Evolutionary conservation across 805 yeast genomes (phyloP), one percentile per base, ranked within the genome.

Genomic region (Candida cerambycidarum): DNA sequence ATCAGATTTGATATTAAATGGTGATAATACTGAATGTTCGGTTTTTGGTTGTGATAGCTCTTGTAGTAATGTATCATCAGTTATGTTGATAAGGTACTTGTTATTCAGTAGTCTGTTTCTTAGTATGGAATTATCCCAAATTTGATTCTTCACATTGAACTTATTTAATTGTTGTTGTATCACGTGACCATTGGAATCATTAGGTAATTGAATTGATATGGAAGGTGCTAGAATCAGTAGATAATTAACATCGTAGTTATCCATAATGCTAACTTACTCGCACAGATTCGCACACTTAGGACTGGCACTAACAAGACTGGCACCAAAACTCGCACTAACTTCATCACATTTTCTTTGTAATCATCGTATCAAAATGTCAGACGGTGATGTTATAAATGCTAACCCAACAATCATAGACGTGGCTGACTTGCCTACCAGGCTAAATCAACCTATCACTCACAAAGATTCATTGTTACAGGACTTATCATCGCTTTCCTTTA

Each of bases 391-490:
- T 16, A 83, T 92, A 45, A 92, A 92, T 62, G 96, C 96, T 23
- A 90, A 89, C 59, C 99, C 99, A 16, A 81, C 83, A 24, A 81
- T 92, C 30, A 65, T 89, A 37, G 96, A 89, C 53, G 79, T 77
- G 8, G 78, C 83, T 23, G 77, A 80, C 42, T 76, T 92, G 18
- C 97, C 98, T 1, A 84, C 83, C 0, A 75, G 97, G 51, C 57
- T 63, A 24, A 53, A 47, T 13, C 45, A 43, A 23, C 15, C 23
- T 15, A 15, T 14, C 25, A 35, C 44, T 10, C 18, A 36, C 19
- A 34, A 43, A 62, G 5, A 47, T 58, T 15, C 16, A 5, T 32
- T 33, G 11, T 40, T 30, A 8, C 39, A 44, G 27, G 59, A 59
- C 30, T 46, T 54, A 11, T 63, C 70, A 25, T 19, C 41, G 5